Base-by-base conservation (phyloP, 495 filamentous ascomycete genomes). In the Physcia stellaris region DNA sequence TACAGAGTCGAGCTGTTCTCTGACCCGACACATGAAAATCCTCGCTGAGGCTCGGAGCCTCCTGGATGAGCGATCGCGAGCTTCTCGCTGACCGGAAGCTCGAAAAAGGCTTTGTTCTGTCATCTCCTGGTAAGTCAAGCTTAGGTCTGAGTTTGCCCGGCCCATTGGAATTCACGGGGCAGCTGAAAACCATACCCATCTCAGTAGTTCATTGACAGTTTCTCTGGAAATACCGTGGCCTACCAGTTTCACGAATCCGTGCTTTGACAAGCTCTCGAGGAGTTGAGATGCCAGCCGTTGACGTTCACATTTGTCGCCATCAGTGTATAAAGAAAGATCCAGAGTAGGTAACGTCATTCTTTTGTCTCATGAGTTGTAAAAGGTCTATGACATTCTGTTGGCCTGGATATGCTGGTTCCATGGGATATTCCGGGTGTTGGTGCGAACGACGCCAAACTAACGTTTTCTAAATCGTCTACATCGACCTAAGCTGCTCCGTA, bases 161-260 rank as follows among this genome's bases (percentile, higher is more conserved):
- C 9, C 6, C 21, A 9, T n/a, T 15, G 16, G 21, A 6, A 26
- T 39, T 9, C 5, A 29, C 20, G 24, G n/a, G 26, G 26, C 9
- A 12, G 15, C 32, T 6, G 10, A 27, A 9, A 36, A 12, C 9
- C 38, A 19, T 23, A 51, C 47, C 40, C 36, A 45, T 2, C n/a
- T 23, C 27, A 46, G 35, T 12, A 41, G 24, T 6, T 48, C 32
- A 11, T 47, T 28, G 7, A 54, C 31, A 19, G 22, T 10, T 24
- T 49, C 22, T 9, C 23, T 28, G 3, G 43, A 33, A 20, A 53
- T 33, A 4, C 46, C 46, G 20, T 54, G 51, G 26, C 53, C 50
- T 7, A 45, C 20, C 16, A 54, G 31, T 28, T 50, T 49, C 3
- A 54, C 50, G 23, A 52, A 54, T 4, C 51, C 51, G 24, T 41